Evolutionary conservation across 2,329 filamentous ascomycete genomes (phyloP).

Genomic region (Phialophora expanda): DNA sequence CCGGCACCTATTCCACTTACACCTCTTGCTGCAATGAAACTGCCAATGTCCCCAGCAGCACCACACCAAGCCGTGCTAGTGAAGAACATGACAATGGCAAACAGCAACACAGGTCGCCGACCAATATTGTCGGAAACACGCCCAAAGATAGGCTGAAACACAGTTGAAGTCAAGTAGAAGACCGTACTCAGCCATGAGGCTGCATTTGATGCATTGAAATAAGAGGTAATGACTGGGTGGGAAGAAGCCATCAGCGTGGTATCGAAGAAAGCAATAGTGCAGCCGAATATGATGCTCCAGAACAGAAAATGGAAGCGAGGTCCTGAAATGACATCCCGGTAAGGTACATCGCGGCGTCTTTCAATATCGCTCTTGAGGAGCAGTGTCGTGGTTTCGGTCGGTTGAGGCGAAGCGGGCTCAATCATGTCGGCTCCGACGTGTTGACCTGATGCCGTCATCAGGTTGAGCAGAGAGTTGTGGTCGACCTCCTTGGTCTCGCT

Average conservation of each 20-base stretch:
- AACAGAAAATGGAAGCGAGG: constrained; percentile 68
- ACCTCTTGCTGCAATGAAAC: constrained; percentile 72
- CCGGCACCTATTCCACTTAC: constrained; percentile 76
- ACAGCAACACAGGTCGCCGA: constrained; percentile 63
- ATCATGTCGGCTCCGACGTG: constrained; percentile 4
- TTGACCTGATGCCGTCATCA: constrained; percentile 2
- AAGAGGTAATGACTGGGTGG: constrained; percentile 80
- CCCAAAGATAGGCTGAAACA: constrained; percentile 75
- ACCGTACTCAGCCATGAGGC: constrained; percentile 83
- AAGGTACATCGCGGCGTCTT: constrained; percentile 22
- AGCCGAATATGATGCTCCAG: constrained; percentile 61
- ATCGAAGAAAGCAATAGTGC: constrained; percentile 70
- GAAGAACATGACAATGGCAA: constrained; percentile 66
- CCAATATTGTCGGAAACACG: constrained; percentile 76
- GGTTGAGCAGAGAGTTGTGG: neutral
- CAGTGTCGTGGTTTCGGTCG: constrained; percentile 27
- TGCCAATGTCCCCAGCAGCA: constrained; percentile 68
- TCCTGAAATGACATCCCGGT: constrained; percentile 28
- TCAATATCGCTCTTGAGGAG: constrained; percentile 14
- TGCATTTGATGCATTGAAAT: constrained; percentile 76
- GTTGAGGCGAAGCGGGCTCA: constrained; percentile 3
- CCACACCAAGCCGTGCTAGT: constrained; percentile 72
- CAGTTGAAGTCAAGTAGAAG: constrained; percentile 76
- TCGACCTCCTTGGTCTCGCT: neutral
- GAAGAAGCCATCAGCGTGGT: constrained; percentile 80